These are phyloP conservation scores for Collybiopsis confluens DNA, from an alignment of 768 basidiomycete species.

Conservation along the genomic window DNA sequence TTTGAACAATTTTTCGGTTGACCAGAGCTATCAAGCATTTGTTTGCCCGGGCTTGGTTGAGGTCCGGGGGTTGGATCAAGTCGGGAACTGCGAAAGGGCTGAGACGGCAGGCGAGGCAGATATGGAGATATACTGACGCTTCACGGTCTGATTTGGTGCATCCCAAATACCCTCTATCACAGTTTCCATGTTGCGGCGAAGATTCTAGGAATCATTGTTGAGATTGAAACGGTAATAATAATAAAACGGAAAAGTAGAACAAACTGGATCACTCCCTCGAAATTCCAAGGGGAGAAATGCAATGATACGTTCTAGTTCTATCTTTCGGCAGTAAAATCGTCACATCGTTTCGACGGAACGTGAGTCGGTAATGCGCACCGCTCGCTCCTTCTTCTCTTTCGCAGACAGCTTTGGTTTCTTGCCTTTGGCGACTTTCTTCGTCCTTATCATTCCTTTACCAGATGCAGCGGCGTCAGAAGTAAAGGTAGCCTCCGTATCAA, in stretches of 20 bases:
- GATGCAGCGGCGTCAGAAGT: constrained; percentile 34
- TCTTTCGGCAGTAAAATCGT: too few species aligned
- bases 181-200: constrained; percentile 74
- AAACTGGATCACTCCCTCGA: constrained; percentile 80
- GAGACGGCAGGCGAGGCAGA: background rate
- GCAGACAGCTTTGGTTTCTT: constrained; percentile 64
- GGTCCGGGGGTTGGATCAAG: constrained; percentile 72
- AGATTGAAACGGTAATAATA: background rate
- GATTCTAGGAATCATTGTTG: constrained; percentile 38
- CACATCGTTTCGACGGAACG: too few species aligned
- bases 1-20: constrained; percentile 77
- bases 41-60: constrained; percentile 88
- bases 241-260: constrained; percentile 17
- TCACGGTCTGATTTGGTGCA: constrained; percentile 53
- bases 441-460: constrained; percentile 29
- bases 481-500: constrained; percentile 37
- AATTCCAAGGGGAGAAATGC: constrained; percentile 84
- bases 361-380: constrained; percentile 53
- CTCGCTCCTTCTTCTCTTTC: constrained; percentile 82
- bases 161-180: constrained; percentile 78
- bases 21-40: constrained; percentile 92
- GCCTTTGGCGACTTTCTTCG: constrained; percentile 50
- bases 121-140: constrained; percentile 35
- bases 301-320: constrained; percentile 68
- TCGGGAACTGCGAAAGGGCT: constrained; percentile 55